phyloP scores from a whole-genome alignment of 345 rosid genomes.

The Luvunga scandens region DNA sequence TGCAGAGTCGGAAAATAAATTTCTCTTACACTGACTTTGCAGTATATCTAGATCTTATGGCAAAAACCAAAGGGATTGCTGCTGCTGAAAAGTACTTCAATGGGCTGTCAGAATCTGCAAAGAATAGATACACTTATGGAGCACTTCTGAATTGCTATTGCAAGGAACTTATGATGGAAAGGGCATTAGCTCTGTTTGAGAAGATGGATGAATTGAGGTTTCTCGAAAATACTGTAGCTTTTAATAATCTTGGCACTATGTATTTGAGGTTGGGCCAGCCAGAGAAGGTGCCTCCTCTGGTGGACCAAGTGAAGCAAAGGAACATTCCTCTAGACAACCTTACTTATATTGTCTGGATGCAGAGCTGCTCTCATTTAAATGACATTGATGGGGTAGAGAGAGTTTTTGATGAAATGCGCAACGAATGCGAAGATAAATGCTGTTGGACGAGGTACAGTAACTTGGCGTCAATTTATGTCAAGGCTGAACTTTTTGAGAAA shows the following conservation, averaged over 20 bases:
- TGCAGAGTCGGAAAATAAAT: constrained; percentile 60
- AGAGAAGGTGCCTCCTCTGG: constrained; percentile 48
- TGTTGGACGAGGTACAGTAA: constrained; percentile 54
- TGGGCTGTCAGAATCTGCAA: constrained; percentile 32
- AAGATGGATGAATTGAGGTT: constrained; percentile 48
- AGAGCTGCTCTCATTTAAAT: constrained; percentile 45
- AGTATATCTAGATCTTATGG: constrained; percentile 54
- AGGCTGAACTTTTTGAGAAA: constrained; percentile 57
- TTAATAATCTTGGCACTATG: constrained; percentile 53
- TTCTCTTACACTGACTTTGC: constrained; percentile 44
- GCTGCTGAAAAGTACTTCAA: constrained; percentile 62
- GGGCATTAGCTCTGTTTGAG: constrained; percentile 54
- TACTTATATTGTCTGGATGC: constrained; percentile 54
- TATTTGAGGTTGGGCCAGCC: constrained; percentile 52
- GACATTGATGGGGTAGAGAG: constrained; percentile 53
- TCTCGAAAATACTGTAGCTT: constrained; percentile 39
- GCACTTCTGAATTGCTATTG: constrained; percentile 68
- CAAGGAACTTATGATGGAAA: constrained; percentile 38
- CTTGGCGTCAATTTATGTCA: constrained; percentile 60
- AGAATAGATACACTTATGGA: constrained; percentile 43
- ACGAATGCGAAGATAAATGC: constrained; percentile 23
- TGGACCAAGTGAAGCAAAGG: constrained; percentile 54
- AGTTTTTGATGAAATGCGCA: constrained; percentile 43
- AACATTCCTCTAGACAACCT: constrained; percentile 25
- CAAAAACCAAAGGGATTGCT: constrained; percentile 51